phyloP scores from a whole-genome alignment of 2,329 filamentous ascomycete genomes.

The Penicillium aurantiogriseum region DNA sequence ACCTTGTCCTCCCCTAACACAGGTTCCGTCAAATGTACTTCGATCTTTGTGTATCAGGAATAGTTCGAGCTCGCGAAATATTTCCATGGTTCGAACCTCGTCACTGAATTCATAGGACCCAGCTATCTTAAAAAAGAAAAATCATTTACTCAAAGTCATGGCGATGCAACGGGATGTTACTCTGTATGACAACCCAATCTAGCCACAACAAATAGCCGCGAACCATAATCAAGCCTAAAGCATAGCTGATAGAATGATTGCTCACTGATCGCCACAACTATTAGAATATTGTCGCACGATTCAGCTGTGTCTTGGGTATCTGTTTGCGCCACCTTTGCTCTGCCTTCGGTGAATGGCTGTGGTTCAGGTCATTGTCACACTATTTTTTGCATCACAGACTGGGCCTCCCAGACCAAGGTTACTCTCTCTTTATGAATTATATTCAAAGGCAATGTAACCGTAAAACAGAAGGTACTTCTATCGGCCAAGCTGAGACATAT shows the following conservation, averaged over 20 bases:
- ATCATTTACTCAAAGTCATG: neutral
- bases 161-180: neutral
- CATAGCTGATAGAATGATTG: neutral
- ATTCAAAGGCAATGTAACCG: conserved; percentile 18
- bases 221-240: neutral
- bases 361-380: conserved; percentile 11
- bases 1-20: neutral
- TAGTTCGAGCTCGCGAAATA: neutral
- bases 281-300: neutral
- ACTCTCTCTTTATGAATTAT: conserved; percentile 2
- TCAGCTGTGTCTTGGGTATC: neutral
- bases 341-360: conserved; percentile 1
- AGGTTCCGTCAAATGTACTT: neutral
- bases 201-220: neutral
- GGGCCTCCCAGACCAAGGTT: conserved; percentile 9
- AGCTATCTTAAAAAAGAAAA: neutral
- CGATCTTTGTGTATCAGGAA: neutral
- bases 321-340: conserved; percentile 1
- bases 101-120: neutral
- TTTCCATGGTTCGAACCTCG: neutral
- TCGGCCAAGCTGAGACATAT: conserved; percentile 11
- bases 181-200: conserved; percentile 2
- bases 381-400: conserved; percentile 4
- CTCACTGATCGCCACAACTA: neutral
- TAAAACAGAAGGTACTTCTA: conserved; percentile 5